A percentile compares a stretch with the other conserved stretches of the same genome.
phyloP scores from a whole-genome alignment of 2,329 filamentous ascomycete species.

The Fusarium heterosporum region DNA sequence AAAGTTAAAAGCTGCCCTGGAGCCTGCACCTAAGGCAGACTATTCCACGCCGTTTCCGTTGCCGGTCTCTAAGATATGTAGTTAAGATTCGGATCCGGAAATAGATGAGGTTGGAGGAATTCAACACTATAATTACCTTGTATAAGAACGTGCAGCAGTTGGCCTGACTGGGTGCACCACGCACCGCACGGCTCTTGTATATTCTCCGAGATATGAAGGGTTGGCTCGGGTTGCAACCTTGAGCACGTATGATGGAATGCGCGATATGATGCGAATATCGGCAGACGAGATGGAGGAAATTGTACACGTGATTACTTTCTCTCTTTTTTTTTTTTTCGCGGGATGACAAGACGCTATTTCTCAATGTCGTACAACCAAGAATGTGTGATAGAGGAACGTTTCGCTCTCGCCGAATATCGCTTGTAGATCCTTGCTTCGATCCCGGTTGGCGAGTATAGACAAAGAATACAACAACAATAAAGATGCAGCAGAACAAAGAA shows the following conservation, averaged over 20 bases:
- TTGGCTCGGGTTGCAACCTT: slow-evolving; percentile 15
- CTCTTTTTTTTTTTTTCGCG: slow-evolving; percentile 9
- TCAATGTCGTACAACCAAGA: slow-evolving; percentile 18
- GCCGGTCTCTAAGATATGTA: slow-evolving; percentile 7
- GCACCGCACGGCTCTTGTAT: slow-evolving; percentile 10
- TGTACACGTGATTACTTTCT: slow-evolving; percentile 23
- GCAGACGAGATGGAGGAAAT: slow-evolving; percentile 3
- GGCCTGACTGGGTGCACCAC: background rate
- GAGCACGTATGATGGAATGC: slow-evolving; percentile 7
- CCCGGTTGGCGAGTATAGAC: slow-evolving; percentile 4
- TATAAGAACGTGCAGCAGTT: slow-evolving; percentile 1
- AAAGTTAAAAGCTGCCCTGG: slow-evolving; percentile 21
- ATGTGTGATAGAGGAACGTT: slow-evolving; percentile 4
- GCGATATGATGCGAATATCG: slow-evolving; percentile 17
- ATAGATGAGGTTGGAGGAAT: background rate
- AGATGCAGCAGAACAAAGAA: slow-evolving; percentile 2
- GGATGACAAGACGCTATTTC: background rate
- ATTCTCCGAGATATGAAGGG: slow-evolving; percentile 22
- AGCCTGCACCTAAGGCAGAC: background rate
- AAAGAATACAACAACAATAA: background rate
- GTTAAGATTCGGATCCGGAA: slow-evolving; percentile 24
- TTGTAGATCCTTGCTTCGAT: slow-evolving; percentile 32
- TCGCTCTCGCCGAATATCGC: slow-evolving; percentile 39
- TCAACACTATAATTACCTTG: slow-evolving; percentile 1
- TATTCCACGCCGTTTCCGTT: slow-evolving; percentile 32